These are phyloP conservation scores for Monascus purpureus DNA, from an alignment of 495 filamentous ascomycete genomes.

Conservation along the genomic window DNA sequence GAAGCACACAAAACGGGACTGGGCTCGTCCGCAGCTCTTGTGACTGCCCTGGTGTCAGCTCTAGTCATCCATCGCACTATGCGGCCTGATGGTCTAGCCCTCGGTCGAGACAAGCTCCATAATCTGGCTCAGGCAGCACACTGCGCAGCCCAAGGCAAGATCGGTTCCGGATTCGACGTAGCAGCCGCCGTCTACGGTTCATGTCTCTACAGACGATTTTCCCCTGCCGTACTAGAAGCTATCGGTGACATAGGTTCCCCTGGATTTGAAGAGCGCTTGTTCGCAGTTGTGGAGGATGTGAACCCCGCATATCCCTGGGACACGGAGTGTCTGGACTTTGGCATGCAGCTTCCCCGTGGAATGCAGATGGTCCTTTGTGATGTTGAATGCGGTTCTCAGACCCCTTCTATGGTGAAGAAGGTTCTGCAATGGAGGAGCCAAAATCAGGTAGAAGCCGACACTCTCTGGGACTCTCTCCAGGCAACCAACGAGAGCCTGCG, in stretches of 20 bases:
- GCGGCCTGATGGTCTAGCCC: conserved; percentile 40
- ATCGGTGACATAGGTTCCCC: conserved; percentile 48
- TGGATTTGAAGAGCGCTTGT: conserved; percentile 53
- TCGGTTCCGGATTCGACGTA: conserved; percentile 95
- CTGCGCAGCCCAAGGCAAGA: conserved; percentile 91
- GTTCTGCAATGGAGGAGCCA: conserved; percentile 70
- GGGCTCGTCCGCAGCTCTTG: conserved; percentile 87
- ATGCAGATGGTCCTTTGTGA: conserved; percentile 81
- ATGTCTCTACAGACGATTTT: conserved; percentile 83
- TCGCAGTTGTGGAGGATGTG: conserved; percentile 47
- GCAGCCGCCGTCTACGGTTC: conserved; percentile 84
- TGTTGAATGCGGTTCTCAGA: conserved; percentile 87
- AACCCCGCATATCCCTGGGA: conserved; percentile 53
- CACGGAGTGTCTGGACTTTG: conserved; percentile 49
- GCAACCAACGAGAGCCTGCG: conserved; percentile 58
- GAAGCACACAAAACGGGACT: conserved; percentile 91
- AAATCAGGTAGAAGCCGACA: conserved; percentile 49
- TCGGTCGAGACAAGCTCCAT: conserved; percentile 49
- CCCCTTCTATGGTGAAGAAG: conserved; percentile 87
- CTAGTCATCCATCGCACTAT: conserved; percentile 68
- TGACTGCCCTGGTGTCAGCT: conserved; percentile 77
- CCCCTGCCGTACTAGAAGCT: conserved; percentile 52
- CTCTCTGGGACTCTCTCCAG: conserved; percentile 62
- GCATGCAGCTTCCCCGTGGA: conserved; percentile 48
- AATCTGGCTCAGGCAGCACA: conserved; percentile 89